Evolutionary conservation across 2,329 filamentous ascomycete genomes (phyloP).

Genomic region (Macroventuria anomochaeta): DNA sequence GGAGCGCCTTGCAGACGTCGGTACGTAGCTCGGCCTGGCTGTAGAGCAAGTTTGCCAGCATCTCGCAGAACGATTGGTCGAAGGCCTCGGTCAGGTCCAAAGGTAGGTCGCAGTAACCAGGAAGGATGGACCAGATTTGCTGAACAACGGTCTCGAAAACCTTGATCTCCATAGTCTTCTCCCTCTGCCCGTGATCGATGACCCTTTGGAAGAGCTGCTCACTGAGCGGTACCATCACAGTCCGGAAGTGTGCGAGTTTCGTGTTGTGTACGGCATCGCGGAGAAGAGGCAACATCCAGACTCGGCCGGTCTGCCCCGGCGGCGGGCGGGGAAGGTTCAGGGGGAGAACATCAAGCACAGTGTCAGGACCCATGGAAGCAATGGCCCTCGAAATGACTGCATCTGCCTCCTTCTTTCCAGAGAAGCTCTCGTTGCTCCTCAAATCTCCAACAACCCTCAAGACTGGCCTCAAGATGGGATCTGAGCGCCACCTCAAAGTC

Average conservation of each 20-base stretch:
- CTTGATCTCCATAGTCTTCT: constrained; percentile 96
- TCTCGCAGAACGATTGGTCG: constrained; percentile 86
- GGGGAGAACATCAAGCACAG: constrained; percentile 81
- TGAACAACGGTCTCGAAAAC: constrained; percentile 96
- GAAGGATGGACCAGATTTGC: constrained; percentile 92
- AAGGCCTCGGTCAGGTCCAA: constrained; percentile 75
- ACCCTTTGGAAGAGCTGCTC: constrained; percentile 89
- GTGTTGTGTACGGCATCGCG: constrained; percentile 91
- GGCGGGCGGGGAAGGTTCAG: constrained; percentile 82
- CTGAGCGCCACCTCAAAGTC: constrained; percentile 80
- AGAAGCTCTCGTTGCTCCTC: constrained; percentile 84
- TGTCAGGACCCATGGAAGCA: constrained; percentile 86
- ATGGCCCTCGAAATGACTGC: constrained; percentile 87
- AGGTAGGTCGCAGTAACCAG: constrained; percentile 93
- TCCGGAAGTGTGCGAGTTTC: constrained; percentile 80
- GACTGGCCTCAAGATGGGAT: constrained; percentile 77
- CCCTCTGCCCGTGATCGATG: constrained; percentile 77
- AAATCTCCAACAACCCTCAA: constrained; percentile 84
- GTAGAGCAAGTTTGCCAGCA: constrained; percentile 90
- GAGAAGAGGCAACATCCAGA: constrained; percentile 92
- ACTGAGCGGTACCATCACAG: constrained; percentile 86
- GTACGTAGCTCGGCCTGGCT: constrained; percentile 86
- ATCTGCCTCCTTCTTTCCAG: constrained; percentile 94
- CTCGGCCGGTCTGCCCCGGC: constrained; percentile 80
- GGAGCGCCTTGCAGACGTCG: constrained; percentile 85